phyloP scores from a whole-genome alignment of 2,329 filamentous ascomycete species.

The Penicillium glabrum region DNA sequence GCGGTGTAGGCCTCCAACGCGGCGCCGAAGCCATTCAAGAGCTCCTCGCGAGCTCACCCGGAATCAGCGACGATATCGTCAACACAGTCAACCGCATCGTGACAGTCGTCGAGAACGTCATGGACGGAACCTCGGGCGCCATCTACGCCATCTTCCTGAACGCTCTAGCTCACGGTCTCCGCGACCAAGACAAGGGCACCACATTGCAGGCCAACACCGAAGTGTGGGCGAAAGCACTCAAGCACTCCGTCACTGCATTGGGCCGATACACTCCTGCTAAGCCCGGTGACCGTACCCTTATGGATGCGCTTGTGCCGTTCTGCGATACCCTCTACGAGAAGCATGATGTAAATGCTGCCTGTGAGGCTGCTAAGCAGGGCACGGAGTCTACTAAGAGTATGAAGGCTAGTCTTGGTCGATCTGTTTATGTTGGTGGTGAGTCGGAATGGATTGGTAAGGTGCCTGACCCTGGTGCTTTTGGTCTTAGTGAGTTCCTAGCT shows the following conservation, averaged over 20 bases:
- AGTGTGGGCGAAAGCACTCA: slow-evolving; percentile 67
- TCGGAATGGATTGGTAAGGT: slow-evolving; percentile 66
- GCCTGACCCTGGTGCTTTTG: slow-evolving; percentile 72
- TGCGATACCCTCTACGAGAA: slow-evolving; percentile 68
- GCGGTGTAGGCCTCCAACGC: slow-evolving; percentile 79
- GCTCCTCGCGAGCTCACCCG: slow-evolving; percentile 40
- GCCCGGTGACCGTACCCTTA: slow-evolving; percentile 83
- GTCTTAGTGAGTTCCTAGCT: slow-evolving; percentile 80
- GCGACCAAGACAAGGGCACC: slow-evolving; percentile 51
- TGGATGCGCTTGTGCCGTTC: slow-evolving; percentile 89
- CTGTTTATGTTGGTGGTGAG: slow-evolving; percentile 76
- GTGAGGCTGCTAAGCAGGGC: slow-evolving; percentile 70
- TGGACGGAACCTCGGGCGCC: slow-evolving; percentile 76
- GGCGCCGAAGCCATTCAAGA: slow-evolving; percentile 68
- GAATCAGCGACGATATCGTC: slow-evolving; percentile 58
- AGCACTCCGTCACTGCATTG: slow-evolving; percentile 69
- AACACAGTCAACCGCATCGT: slow-evolving; percentile 62
- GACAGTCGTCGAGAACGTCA: slow-evolving; percentile 64
- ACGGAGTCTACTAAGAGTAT: slow-evolving; percentile 87
- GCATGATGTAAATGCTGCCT: slow-evolving; percentile 69
- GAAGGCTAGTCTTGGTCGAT: slow-evolving; percentile 81
- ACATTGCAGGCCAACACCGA: slow-evolving; percentile 48
- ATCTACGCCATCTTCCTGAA: slow-evolving; percentile 89
- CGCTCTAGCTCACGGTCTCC: slow-evolving; percentile 69
- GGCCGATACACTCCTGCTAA: slow-evolving; percentile 84